These are phyloP conservation scores for Lecanoromycetidae sp. DNA, from an alignment of 2,329 filamentous ascomycete genomes.

Conservation along the genomic window DNA sequence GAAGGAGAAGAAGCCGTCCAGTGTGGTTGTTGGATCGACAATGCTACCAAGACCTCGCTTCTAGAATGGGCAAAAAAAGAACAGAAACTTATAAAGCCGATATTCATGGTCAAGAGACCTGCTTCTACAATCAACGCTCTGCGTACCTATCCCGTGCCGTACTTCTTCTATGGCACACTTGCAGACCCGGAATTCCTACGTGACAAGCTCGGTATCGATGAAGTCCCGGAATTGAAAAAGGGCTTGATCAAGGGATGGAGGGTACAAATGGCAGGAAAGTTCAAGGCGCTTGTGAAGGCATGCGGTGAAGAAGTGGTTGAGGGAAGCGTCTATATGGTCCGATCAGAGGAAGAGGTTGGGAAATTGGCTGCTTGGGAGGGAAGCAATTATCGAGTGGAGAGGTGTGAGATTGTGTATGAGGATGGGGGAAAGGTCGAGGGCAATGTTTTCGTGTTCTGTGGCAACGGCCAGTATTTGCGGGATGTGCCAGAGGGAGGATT, in stretches of 20 bases:
- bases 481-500: too few relatives aligned
- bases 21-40: background rate
- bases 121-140: background rate
- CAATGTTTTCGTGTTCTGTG: background rate
- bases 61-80: too few relatives aligned
- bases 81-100: background rate
- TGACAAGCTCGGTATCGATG: conserved; percentile 21
- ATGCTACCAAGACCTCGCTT: background rate
- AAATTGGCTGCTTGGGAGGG: background rate
- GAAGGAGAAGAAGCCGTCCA: background rate
- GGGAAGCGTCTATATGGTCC: background rate
- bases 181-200: conserved; percentile 23
- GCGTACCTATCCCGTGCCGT: conserved; percentile 14
- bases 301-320: background rate
- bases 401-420: background rate
- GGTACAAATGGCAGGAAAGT: conserved; percentile 24
- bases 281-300: conserved; percentile 20
- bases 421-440: background rate
- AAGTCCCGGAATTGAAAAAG: conserved; percentile 17
- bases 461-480: background rate
- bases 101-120: background rate
- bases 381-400: background rate
- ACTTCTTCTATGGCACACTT: conserved; percentile 31
- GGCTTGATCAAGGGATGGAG: conserved; percentile 21
- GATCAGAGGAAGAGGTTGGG: background rate